Percentiles rank a stretch among this genome's conserved stretches.
Conservation (phyloP, 352 stramenopile species). For the Pythium oligandrum region DNA sequence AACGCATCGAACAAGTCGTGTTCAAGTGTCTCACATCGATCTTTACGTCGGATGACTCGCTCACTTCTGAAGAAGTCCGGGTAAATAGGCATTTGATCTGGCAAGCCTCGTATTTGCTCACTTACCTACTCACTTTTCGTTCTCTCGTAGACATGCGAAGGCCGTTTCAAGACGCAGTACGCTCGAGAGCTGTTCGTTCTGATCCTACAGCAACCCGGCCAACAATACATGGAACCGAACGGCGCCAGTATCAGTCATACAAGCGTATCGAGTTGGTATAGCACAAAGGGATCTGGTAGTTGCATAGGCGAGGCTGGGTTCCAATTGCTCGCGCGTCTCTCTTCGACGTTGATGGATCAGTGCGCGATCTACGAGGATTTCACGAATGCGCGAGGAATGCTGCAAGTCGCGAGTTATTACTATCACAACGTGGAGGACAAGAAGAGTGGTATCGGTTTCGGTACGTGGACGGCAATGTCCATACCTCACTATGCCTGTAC, state of each 20-base stretch:
- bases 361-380: constrained; percentile 77
- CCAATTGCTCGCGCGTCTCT: constrained; percentile 46
- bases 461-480: constrained; percentile 21
- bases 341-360: constrained; percentile 64
- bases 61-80: constrained; percentile 43
- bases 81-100: constrained; percentile 22
- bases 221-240: constrained; percentile 61
- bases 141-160: constrained; percentile 44
- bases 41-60: constrained; percentile 72
- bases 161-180: constrained; percentile 61
- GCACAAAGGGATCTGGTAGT: constrained; percentile 76
- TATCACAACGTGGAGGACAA: constrained; percentile 80
- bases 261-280: constrained; percentile 60
- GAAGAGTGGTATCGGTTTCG: constrained; percentile 63
- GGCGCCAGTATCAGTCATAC: constrained; percentile 15
- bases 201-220: constrained; percentile 82
- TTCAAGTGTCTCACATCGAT: constrained; percentile 78
- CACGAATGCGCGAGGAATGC: constrained; percentile 67
- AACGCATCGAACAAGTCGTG: constrained; percentile 74
- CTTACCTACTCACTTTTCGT: not conserved
- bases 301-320: constrained; percentile 73
- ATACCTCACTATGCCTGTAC: too few species aligned
- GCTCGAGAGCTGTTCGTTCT: constrained; percentile 77
- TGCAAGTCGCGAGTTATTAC: constrained; percentile 77
- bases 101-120: not conserved